phyloP scores from a whole-genome alignment of 495 filamentous ascomycete species.

The Daldinia childiae region DNA sequence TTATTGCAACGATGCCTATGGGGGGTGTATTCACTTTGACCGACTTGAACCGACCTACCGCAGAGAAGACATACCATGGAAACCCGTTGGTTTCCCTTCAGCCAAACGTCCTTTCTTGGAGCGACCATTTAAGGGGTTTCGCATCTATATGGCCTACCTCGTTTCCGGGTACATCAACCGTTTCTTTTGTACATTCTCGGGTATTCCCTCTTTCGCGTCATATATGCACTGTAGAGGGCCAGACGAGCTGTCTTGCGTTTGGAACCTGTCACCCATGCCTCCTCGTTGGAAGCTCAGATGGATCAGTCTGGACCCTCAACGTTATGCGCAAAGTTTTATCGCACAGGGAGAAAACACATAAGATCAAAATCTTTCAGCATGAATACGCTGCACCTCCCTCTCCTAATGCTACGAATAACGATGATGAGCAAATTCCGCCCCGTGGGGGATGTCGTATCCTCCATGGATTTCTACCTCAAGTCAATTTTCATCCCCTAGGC shows the following conservation, averaged over 20 bases:
- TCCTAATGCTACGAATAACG: slow-evolving; percentile 14
- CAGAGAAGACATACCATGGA: slow-evolving; percentile 57
- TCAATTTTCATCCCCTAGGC: slow-evolving; percentile 70
- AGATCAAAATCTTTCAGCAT: slow-evolving; percentile 58
- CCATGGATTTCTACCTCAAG: slow-evolving; percentile 58
- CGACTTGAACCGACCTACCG: slow-evolving; percentile 56
- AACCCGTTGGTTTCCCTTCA: slow-evolving; percentile 57
- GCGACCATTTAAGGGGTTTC: slow-evolving; percentile 57
- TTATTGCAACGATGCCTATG: slow-evolving; percentile 57
- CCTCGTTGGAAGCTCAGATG: slow-evolving; percentile 56
- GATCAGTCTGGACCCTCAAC: slow-evolving; percentile 57
- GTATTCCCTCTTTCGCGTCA: slow-evolving; percentile 58
- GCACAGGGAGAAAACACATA: slow-evolving; percentile 54
- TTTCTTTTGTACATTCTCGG: slow-evolving; percentile 57
- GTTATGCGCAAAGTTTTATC: slow-evolving; percentile 57
- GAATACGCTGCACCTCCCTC: slow-evolving; percentile 49
- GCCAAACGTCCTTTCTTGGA: slow-evolving; percentile 58
- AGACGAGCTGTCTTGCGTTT: slow-evolving; percentile 54
- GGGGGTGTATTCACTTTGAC: slow-evolving; percentile 57
- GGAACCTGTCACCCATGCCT: slow-evolving; percentile 57
- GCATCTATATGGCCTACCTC: slow-evolving; percentile 57
- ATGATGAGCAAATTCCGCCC: slow-evolving; percentile 53
- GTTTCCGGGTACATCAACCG: slow-evolving; percentile 54
- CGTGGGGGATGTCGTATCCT: slow-evolving; percentile 70
- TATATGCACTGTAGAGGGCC: slow-evolving; percentile 56